Conservation (phyloP, 2,329 filamentous ascomycete species). For the Apiospora koreana region DNA sequence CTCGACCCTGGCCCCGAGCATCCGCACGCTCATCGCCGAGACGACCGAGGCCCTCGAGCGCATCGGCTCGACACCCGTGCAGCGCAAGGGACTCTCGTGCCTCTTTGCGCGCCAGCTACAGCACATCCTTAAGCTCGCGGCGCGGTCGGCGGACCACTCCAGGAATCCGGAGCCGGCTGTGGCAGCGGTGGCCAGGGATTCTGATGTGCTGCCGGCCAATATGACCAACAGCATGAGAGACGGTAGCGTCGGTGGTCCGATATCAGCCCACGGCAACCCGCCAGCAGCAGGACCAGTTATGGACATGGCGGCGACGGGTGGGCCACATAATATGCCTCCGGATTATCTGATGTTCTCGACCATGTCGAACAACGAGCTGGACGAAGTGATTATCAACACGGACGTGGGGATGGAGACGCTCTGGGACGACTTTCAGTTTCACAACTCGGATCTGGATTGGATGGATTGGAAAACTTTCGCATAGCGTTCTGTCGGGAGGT, state of each 20-base stretch:
- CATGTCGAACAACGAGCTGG: constrained; percentile 36
- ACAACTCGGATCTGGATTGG: constrained; percentile 35
- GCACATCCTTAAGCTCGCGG: constrained; percentile 43
- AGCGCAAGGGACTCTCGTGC: constrained; percentile 67
- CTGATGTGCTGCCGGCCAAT: background rate
- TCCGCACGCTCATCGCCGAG: constrained; percentile 66
- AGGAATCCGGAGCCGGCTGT: background rate
- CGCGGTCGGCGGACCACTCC: constrained; percentile 22
- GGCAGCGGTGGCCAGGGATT: too few relatives aligned
- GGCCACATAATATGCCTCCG: constrained; percentile 18
- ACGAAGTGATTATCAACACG: constrained; percentile 36
- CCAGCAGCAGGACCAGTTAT: constrained; percentile 17
- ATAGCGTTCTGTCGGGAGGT: background rate
- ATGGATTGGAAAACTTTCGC: constrained; percentile 35
- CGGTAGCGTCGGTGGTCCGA: background rate
- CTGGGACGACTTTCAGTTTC: constrained; percentile 36
- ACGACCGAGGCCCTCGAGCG: constrained; percentile 68
- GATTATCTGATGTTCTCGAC: constrained; percentile 35
- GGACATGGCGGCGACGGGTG: constrained; percentile 19
- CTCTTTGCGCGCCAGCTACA: constrained; percentile 59
- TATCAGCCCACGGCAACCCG: constrained; percentile 19
- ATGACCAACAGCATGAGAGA: background rate
- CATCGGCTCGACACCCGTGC: constrained; percentile 65
- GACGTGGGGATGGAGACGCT: constrained; percentile 33
- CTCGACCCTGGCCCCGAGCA: constrained; percentile 58